Evolutionary conservation across 2,329 filamentous ascomycete species (phyloP).

Genomic region (Aspergillus jensenii): DNA sequence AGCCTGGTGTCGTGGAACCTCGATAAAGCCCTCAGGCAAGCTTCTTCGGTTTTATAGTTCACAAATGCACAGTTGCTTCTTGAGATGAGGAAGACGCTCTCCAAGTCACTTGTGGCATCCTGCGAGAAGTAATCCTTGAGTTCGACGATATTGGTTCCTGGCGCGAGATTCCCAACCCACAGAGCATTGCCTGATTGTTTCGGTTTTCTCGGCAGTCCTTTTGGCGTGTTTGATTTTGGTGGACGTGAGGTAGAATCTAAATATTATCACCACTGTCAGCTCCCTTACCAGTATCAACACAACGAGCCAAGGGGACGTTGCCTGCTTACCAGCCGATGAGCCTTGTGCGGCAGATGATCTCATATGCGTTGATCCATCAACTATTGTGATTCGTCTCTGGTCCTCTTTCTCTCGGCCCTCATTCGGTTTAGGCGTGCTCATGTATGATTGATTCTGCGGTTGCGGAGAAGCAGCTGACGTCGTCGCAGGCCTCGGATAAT

Average conservation of each 20-base stretch:
- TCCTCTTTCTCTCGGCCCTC: slow-evolving; percentile 4
- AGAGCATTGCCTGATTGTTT: slow-evolving; percentile 79
- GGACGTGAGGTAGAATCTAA: slow-evolving; percentile 17
- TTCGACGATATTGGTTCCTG: slow-evolving; percentile 74
- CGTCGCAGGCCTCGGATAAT: slow-evolving; percentile 12
- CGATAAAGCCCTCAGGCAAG: slow-evolving; percentile 73
- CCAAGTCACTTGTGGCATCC: slow-evolving; percentile 71
- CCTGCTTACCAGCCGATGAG: slow-evolving; percentile 23
- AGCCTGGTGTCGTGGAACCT: slow-evolving; percentile 91
- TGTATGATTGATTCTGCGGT: slow-evolving; percentile 1
- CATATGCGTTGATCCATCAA: slow-evolving; percentile 37
- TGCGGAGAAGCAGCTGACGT: slow-evolving; percentile 7
- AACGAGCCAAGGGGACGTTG: neutral
- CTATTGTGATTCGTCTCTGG: slow-evolving; percentile 27
- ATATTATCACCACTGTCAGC: neutral
- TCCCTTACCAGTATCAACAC: neutral
- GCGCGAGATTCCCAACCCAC: slow-evolving; percentile 93
- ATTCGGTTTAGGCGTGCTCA: neutral
- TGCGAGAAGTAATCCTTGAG: slow-evolving; percentile 90
- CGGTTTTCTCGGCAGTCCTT: slow-evolving; percentile 66
- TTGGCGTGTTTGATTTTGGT: slow-evolving; percentile 39
- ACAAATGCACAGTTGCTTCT: slow-evolving; percentile 98
- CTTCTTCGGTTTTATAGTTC: slow-evolving; percentile 81
- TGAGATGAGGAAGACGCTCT: slow-evolving; percentile 90
- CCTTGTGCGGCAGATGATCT: slow-evolving; percentile 18